Base-by-base conservation (phyloP, 73 alveolate species). In the Paramecium octaurelia region DNA sequence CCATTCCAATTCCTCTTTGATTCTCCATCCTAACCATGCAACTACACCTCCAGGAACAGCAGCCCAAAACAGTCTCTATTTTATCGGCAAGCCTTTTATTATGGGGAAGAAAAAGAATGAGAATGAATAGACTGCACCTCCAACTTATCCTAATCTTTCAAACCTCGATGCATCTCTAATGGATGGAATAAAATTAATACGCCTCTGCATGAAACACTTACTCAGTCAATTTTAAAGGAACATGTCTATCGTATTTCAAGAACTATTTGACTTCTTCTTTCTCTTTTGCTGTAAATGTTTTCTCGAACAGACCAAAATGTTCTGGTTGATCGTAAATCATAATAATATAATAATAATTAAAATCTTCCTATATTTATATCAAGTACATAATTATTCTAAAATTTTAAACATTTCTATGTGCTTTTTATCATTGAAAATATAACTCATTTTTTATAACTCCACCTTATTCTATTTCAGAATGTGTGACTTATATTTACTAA, bases 321-420 rank as follows among this genome's bases (percentile, higher is more conserved):
- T 76, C 89, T 24, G 89, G 89, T 76, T 76, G 18, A 76, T 76
- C 89, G 89, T 76, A 76, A 40, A 76, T 76, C 89, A 76, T 76
- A 38, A 38, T 34, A 76, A 38, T 24, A 76, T 24, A 20, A 38
- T 24, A 20, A 38, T 20, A 23, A 31, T 18, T 23, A 23, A 23
- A 70, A 70, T 70, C 58, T 70, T 40, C 29, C 10, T 11, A 46
- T 46, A 46, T 46, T 46, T 46, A 46, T 46, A 46, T 46, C 59
- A 46, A 46, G n/a, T 46, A 46, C 16, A 46, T 9, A 46, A 46
- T 46, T 46, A 5, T 46, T 46, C 59, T 46, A 46, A 46, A 46
- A 8, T 10, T 46, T 46, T 27, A 8, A 4, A 6, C 21, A 20
- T 20, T 46, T 12, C 20, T 46, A 6, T 27, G 31, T 27, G 31